phyloP scores from a whole-genome alignment of 23 red algal genomes.

The Agarophyton chilense region DNA sequence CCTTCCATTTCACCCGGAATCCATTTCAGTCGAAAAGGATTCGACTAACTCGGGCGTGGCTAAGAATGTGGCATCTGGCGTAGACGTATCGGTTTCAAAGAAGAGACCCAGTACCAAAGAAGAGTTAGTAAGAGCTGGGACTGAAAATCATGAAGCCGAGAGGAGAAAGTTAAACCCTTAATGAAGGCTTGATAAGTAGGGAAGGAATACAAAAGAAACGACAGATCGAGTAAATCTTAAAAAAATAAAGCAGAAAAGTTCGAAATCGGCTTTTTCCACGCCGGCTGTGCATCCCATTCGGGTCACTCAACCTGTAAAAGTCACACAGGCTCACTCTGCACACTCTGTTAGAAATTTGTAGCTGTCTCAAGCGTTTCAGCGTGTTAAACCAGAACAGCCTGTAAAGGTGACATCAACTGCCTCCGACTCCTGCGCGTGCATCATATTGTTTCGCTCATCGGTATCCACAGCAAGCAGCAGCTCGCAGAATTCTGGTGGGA shows the following conservation, averaged over 20 bases:
- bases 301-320: conserved; percentile 27
- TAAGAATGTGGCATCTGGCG: too few relatives aligned
- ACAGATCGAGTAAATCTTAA: neutral
- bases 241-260: neutral
- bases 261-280: neutral
- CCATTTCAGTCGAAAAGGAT: conserved; percentile 41
- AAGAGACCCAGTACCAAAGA: neutral
- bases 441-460: too few relatives aligned
- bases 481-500: too few relatives aligned
- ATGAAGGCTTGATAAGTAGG: conserved; percentile 24
- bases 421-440: too few relatives aligned
- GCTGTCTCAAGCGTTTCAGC: neutral
- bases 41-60: conserved; percentile 52
- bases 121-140: conserved; percentile 40
- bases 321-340: conserved; percentile 7
- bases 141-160: conserved; percentile 50
- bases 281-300: neutral
- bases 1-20: conserved; percentile 65
- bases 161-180: conserved; percentile 17
- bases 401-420: conserved; percentile 9
- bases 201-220: too few relatives aligned
- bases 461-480: too few relatives aligned
- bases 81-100: neutral
- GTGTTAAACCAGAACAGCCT: neutral
- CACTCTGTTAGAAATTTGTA: neutral